A percentile compares a stretch with the other conserved stretches of the same genome.
Evolutionary conservation across 1,139 yeast genomes (phyloP).

Genomic region (Suhomyces kunorum): DNA sequence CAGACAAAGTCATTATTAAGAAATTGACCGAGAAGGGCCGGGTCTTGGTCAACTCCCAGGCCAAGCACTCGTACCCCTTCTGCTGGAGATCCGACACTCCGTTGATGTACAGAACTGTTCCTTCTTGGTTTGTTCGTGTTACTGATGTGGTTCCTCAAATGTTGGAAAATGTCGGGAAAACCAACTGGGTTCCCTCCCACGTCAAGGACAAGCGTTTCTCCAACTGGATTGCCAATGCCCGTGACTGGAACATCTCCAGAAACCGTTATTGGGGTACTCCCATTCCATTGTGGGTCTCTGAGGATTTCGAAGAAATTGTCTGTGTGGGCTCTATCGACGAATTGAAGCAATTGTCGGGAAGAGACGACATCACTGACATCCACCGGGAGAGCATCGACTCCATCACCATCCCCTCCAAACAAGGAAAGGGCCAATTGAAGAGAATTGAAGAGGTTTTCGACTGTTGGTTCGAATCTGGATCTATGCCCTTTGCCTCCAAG

Average conservation of each 20-base stretch:
- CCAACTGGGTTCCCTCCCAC: conserved; percentile 91
- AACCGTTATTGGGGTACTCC: conserved; percentile 99
- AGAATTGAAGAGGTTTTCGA: conserved; percentile 98
- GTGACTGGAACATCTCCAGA: conserved; percentile 98
- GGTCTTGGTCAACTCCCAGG: conserved; percentile 73
- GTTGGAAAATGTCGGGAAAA: conserved; percentile 79
- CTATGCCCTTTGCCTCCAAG: conserved; percentile 97
- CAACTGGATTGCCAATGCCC: conserved; percentile 97
- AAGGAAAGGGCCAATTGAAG: conserved; percentile 83
- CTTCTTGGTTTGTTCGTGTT: conserved; percentile 97
- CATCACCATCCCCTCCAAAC: conserved; percentile 89
- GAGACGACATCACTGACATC: conserved; percentile 75
- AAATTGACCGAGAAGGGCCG: conserved; percentile 76
- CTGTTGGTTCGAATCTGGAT: conserved; percentile 99
- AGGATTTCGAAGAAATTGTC: conserved; percentile 87
- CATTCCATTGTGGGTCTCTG: conserved; percentile 95
- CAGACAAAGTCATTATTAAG: conserved; percentile 89
- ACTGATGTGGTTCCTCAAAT: conserved; percentile 84
- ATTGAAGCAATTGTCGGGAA: conserved; percentile 81
- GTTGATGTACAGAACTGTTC: conserved; percentile 90
- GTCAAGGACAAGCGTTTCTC: conserved; percentile 94
- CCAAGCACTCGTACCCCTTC: conserved; percentile 96
- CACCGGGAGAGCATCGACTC: conserved; percentile 93
- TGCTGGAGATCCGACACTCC: conserved; percentile 99
- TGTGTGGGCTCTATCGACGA: conserved; percentile 92